Evolutionary conservation across 257 asterid species (phyloP).

Genomic region (Lithospermum erythrorhizon): DNA sequence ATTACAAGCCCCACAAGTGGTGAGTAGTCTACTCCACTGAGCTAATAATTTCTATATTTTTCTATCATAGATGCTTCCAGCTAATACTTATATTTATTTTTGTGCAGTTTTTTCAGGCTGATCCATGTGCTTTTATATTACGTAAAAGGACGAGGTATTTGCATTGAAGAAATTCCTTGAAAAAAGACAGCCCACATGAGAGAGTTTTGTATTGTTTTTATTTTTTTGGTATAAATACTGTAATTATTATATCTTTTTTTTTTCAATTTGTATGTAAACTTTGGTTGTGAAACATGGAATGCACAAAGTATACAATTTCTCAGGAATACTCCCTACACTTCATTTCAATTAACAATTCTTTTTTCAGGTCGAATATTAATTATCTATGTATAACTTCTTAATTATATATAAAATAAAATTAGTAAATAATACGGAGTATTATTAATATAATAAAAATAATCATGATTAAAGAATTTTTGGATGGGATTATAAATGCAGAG

Average conservation of each 20-base stretch:
- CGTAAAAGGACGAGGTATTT: constrained; percentile 29
- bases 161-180: constrained; percentile 21
- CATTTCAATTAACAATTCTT: no score
- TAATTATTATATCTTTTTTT: constrained; percentile 50
- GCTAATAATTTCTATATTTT: not conserved
- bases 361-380: no score
- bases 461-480: no score
- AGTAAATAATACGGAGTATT: no score
- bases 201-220: constrained; percentile 10
- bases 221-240: constrained; percentile 50
- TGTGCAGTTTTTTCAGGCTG: constrained; percentile 30
- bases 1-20: constrained; percentile 1
- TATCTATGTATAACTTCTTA: no score
- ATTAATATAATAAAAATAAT: no score
- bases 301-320: constrained; percentile 27
- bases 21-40: not conserved
- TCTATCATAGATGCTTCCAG: no score
- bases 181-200: constrained; percentile 22
- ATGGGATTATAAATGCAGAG: no score
- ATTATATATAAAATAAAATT: no score
- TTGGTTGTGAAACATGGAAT: constrained; percentile 31
- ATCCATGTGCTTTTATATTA: constrained; percentile 17
- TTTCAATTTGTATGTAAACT: constrained; percentile 42
- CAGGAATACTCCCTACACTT: not conserved
- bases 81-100: not conserved